These are phyloP conservation scores for Dothistroma septosporum DNA, from an alignment of 2,329 filamentous ascomycete genomes.

Conservation along the genomic window DNA sequence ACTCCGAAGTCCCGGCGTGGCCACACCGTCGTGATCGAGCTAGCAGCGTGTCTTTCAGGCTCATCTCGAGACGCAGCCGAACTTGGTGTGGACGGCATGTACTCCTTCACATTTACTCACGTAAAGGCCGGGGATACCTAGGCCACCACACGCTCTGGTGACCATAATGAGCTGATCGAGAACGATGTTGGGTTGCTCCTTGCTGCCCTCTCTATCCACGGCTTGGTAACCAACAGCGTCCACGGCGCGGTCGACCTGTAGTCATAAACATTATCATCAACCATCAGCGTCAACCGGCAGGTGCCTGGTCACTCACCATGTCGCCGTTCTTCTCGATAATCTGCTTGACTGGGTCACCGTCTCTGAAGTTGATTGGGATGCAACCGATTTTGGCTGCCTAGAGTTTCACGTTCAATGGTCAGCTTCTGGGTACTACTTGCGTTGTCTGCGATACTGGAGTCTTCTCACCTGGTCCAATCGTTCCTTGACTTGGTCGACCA, in stretches of 20 bases:
- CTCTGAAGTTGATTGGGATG: conserved; percentile 58
- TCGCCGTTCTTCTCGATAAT: conserved; percentile 57
- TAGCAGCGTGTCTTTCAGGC: too few relatives aligned
- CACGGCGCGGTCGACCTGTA: conserved; percentile 54
- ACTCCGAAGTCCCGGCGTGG: too few relatives aligned
- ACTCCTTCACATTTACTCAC: too few relatives aligned
- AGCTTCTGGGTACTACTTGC: too few relatives aligned
- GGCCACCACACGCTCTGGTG: conserved; percentile 57
- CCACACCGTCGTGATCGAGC: too few relatives aligned
- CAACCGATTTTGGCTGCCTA: conserved; percentile 53
- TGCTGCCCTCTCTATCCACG: conserved; percentile 51
- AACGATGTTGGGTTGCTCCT: conserved; percentile 60
- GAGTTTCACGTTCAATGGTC: too few relatives aligned
- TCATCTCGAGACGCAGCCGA: too few relatives aligned
- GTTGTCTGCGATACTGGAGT: neutral
- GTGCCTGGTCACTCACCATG: conserved; percentile 41
- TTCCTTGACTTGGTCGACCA: conserved; percentile 60
- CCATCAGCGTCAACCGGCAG: neutral
- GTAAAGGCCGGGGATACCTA: conserved; percentile 50
- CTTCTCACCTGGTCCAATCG: conserved; percentile 53
- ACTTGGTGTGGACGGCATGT: too few relatives aligned
- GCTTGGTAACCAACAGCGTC: conserved; percentile 66
- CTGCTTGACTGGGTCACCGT: conserved; percentile 56
- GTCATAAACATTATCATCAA: neutral
- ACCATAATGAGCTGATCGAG: conserved; percentile 62